phyloP scores from a whole-genome alignment of 129 eudicot species.

The Flaveria bidentis region DNA sequence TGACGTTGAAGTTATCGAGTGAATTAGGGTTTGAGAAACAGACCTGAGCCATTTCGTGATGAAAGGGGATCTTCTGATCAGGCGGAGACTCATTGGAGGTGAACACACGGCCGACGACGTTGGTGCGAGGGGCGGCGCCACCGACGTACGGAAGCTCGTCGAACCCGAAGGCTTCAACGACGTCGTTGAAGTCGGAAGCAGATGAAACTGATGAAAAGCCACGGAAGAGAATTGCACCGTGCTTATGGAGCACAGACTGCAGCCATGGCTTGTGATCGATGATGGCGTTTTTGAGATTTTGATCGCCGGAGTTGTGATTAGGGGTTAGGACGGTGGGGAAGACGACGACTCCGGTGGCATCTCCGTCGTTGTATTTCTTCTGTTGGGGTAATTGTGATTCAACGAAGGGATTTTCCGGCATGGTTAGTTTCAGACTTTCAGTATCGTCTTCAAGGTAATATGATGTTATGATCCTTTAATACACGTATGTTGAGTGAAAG shows the following conservation, averaged over 20 bases:
- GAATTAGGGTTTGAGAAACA: not conserved
- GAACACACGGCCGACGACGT: constrained; percentile 87
- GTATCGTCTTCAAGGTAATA: not conserved
- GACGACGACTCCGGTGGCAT: not conserved
- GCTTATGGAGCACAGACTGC: constrained; percentile 44
- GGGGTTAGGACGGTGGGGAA: constrained; percentile 73
- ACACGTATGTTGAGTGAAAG: not conserved
- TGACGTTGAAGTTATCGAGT: not conserved
- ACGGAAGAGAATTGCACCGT: constrained; percentile 77
- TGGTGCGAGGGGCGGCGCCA: constrained; percentile 90
- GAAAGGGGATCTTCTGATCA: constrained; percentile 92
- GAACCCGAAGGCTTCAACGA: constrained; percentile 87
- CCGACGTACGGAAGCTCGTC: constrained; percentile 89
- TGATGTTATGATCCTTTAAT: constrained; percentile 1
- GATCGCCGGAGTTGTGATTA: constrained; percentile 1
- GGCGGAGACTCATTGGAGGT: constrained; percentile 98
- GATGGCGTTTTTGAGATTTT: constrained; percentile 36
- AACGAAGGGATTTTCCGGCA: constrained; percentile 46
- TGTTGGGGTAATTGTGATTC: constrained; percentile 53
- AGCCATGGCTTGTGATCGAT: constrained; percentile 62
- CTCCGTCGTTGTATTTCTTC: constrained; percentile 36
- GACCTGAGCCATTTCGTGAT: constrained; percentile 99
- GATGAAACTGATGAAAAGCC: constrained; percentile 52
- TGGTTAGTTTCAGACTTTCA: constrained; percentile 20
- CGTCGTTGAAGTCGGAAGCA: constrained; percentile 83